phyloP scores from a whole-genome alignment of 2,329 filamentous ascomycete genomes.

The Pyrenophora teres region DNA sequence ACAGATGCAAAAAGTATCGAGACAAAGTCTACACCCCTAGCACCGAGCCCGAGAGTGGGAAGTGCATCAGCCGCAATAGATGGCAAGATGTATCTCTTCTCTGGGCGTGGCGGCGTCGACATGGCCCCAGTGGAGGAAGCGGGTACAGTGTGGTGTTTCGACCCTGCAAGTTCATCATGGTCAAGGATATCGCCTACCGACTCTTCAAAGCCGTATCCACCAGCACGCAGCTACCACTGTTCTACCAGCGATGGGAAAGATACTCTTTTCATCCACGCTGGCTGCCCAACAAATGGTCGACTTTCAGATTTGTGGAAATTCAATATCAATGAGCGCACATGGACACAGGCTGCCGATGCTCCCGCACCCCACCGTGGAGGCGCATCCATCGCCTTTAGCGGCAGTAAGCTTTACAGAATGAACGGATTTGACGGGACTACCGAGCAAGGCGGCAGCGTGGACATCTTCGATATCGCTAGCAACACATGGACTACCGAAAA shows the following conservation, averaged over 20 bases:
- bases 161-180: constrained; percentile 69
- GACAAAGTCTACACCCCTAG: constrained; percentile 35
- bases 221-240: constrained; percentile 72
- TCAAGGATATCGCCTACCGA: constrained; percentile 62
- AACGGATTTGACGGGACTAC: constrained; percentile 75
- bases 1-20: constrained; percentile 51
- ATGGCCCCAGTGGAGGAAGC: constrained; percentile 74
- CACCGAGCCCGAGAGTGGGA: constrained; percentile 73
- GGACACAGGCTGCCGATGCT: constrained; percentile 70
- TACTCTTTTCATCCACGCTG: constrained; percentile 77
- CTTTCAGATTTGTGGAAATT: constrained; percentile 80
- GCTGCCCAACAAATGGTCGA: constrained; percentile 67
- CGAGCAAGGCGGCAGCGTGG: constrained; percentile 73
- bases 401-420: constrained; percentile 73
- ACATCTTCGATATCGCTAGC: constrained; percentile 57
- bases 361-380: constrained; percentile 71
- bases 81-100: constrained; percentile 77
- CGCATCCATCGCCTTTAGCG: constrained; percentile 66
- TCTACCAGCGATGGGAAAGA: constrained; percentile 68
- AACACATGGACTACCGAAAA: constrained; percentile 50
- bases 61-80: constrained; percentile 72
- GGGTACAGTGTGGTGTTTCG: constrained; percentile 77
- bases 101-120: constrained; percentile 71
- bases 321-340: constrained; percentile 65
- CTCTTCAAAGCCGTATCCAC: constrained; percentile 58